These are phyloP conservation scores for Verticillium dahliae DNA, from an alignment of 2,329 filamentous ascomycete genomes.

Conservation along the genomic window DNA sequence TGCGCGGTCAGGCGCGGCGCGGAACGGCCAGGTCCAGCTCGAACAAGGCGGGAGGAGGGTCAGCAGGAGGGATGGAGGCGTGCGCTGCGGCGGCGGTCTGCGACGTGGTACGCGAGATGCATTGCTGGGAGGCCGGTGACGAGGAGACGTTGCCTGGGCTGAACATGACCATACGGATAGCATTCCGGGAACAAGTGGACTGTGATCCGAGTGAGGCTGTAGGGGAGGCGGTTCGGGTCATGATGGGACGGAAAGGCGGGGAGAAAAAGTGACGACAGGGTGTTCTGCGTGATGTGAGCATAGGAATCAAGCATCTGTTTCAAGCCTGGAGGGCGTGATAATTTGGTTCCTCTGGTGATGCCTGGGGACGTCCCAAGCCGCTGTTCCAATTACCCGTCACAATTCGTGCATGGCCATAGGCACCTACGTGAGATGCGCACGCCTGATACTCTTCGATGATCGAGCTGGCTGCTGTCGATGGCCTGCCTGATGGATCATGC, in stretches of 20 bases:
- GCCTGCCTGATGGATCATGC: neutral
- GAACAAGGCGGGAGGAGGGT: neutral
- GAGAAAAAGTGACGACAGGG: neutral
- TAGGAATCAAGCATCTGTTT: neutral
- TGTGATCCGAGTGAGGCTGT: neutral
- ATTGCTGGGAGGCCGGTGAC: slow-evolving; percentile 8
- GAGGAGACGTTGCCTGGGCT: slow-evolving; percentile 7
- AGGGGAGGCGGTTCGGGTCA: neutral
- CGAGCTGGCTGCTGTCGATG: neutral
- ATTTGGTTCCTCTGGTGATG: neutral
- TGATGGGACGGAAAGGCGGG: neutral
- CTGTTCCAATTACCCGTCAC: too few relatives aligned
- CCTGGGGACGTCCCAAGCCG: neutral
- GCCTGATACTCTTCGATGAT: neutral
- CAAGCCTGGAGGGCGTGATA: neutral
- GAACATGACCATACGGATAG: slow-evolving; percentile 6
- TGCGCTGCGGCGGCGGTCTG: slow-evolving; percentile 7
- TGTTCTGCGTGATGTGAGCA: neutral
- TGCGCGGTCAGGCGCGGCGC: slow-evolving; percentile 3
- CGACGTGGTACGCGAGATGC: slow-evolving; percentile 9
- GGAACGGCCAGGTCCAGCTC: neutral
- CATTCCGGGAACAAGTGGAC: neutral
- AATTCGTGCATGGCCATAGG: too few relatives aligned
- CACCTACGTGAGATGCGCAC: neutral
- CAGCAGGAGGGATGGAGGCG: neutral